Evolutionary conservation across 2,329 filamentous ascomycete species (phyloP).

Genomic region (Onygenales sp.): DNA sequence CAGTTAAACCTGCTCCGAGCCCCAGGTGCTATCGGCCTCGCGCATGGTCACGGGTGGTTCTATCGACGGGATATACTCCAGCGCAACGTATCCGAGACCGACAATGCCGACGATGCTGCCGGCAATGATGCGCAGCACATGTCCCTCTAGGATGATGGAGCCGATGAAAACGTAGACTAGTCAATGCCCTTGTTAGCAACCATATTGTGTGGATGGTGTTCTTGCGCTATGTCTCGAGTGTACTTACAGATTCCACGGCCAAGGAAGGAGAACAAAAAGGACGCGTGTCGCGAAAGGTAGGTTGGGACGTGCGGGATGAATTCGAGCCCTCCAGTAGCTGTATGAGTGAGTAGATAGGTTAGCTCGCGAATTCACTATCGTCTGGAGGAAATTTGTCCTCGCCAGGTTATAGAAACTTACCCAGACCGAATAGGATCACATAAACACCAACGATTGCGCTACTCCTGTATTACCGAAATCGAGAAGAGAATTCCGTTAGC

Average conservation of each 20-base stretch:
- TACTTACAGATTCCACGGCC: conserved; percentile 86
- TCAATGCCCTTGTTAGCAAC: neutral
- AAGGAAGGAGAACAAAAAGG: conserved; percentile 95
- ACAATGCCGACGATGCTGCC: conserved; percentile 68
- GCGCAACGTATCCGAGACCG: conserved; percentile 65
- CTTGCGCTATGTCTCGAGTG: neutral
- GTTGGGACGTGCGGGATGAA: conserved; percentile 78
- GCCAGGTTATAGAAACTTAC: conserved; percentile 40
- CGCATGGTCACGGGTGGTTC: conserved; percentile 76
- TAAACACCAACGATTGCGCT: conserved; percentile 73
- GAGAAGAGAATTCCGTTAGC: neutral
- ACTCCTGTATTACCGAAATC: conserved; percentile 40
- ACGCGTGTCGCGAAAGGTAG: conserved; percentile 85
- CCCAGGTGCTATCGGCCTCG: conserved; percentile 66
- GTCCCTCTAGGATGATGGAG: conserved; percentile 64
- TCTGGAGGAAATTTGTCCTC: neutral
- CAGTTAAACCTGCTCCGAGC: conserved; percentile 62
- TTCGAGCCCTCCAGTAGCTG: conserved; percentile 67
- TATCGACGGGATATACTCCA: conserved; percentile 70
- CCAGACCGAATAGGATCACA: conserved; percentile 80
- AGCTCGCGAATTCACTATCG: neutral
- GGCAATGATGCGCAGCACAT: conserved; percentile 60
- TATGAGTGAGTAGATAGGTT: neutral
- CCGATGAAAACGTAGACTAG: conserved; percentile 95
- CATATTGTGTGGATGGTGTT: neutral